Base-by-base conservation (phyloP, 768 basidiomycete genomes). In the Wakefieldia striispora region DNA sequence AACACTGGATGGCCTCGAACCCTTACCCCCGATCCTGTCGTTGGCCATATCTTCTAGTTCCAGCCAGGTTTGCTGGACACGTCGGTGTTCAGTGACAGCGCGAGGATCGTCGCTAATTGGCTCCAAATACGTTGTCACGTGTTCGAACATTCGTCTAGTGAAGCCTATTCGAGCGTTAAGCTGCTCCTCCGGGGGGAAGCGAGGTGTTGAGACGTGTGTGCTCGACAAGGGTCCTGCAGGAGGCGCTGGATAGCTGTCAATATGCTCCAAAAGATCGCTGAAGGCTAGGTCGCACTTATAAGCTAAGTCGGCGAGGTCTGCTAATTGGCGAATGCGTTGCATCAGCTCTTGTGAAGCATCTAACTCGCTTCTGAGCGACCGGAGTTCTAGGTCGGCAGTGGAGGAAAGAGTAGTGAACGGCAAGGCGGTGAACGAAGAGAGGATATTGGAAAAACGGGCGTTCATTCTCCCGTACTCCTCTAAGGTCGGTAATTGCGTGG, bases 251-350 rank as follows among this genome's bases (percentile, higher is more conserved):
- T 83, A 92, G 58, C 86, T 90, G 63, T 95, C 91, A 46, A 92
- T 75, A 59, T 92, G 88, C 59, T 92, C 88, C 40, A 95, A 71
- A 5, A 94, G 73, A 64, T 93, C 89, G 58, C 91, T 94, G 38
- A 93, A 73, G 19, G 83, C 80, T n/a, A 74, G 70, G 62, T 95
- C 91, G 56, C 88, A 91, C 17, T 64, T 61, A 23, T 73, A 73
- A 9, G 86, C 64, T 31, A 71, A 61, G 19, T 73, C 67, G 6
- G 74, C 67, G 41, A 92, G 69, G n/a, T 72, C 68, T 10, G 76
- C 79, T n/a, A 94, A 69, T 33, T 68, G 69, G 44, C 77, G 69
- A 21, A 90, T 63, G 38, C 74, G 75, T 27, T 73, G 68, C 60
- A 89, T 66, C 40, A 82, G 61, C 3, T 71, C 69, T 38, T 66